Percentiles rank a stretch among this genome's conserved stretches.
Conservation (phyloP, 2,329 filamentous ascomycete species). For the Tricladium varicosporioides region DNA sequence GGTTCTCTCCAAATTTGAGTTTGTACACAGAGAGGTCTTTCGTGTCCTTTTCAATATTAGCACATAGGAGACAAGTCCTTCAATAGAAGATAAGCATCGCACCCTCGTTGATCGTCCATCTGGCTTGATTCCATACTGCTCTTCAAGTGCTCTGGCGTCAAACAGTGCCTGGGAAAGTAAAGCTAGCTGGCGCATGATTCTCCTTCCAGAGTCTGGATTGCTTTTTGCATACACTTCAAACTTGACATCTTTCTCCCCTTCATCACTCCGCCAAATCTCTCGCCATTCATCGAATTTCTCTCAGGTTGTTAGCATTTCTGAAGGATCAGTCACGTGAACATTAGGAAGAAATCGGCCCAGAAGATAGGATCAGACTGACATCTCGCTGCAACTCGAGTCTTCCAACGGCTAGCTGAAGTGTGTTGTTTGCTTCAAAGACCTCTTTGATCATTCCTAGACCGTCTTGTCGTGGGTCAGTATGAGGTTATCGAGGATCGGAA, state of each 20-base stretch:
- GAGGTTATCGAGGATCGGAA: background rate
- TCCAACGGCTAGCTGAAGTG: slow-evolving; percentile 22
- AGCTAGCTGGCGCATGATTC: slow-evolving; percentile 21
- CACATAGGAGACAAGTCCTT: too few species aligned
- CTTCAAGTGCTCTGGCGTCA: slow-evolving; percentile 24
- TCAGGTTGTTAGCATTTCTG: too few species aligned
- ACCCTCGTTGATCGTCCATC: slow-evolving; percentile 22
- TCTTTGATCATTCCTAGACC: slow-evolving; percentile 27
- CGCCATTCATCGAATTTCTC: slow-evolving; percentile 22
- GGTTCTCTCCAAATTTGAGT: slow-evolving; percentile 22
- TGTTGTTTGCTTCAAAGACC: slow-evolving; percentile 22
- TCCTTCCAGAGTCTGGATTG: slow-evolving; percentile 19
- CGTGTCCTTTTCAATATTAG: slow-evolving; percentile 16
- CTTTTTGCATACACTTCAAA: slow-evolving; percentile 26
- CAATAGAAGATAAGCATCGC: background rate
- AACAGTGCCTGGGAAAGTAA: slow-evolving; percentile 24
- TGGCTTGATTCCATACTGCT: slow-evolving; percentile 27
- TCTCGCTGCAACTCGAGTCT: slow-evolving; percentile 28
- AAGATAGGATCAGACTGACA: slow-evolving; percentile 13
- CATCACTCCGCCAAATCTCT: slow-evolving; percentile 26
- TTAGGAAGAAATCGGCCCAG: background rate
- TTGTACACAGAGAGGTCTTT: slow-evolving; percentile 26
- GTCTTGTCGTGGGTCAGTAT: slow-evolving; percentile 15
- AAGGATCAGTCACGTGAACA: slow-evolving; percentile 1
- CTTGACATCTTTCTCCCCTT: slow-evolving; percentile 23